These are phyloP conservation scores for Volvariella surrecta DNA, from an alignment of 1,284 basidiomycete genomes.

Conservation along the genomic window DNA sequence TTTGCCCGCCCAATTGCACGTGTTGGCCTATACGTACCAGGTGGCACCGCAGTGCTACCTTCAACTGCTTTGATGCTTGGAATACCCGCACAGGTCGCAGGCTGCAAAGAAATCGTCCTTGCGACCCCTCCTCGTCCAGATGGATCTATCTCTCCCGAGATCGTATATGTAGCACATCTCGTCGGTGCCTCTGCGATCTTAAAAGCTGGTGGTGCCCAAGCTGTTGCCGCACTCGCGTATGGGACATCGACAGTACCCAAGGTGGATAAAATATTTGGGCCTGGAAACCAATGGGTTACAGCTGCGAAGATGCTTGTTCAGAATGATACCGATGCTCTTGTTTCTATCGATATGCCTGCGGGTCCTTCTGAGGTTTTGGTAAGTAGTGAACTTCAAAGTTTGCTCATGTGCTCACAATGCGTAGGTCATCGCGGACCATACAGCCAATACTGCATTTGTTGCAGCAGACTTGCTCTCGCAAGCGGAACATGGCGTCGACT, in stretches of 20 bases:
- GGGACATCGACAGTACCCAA: constrained; percentile 96
- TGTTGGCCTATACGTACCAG: constrained; percentile 96
- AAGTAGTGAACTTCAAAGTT: constrained; percentile 25
- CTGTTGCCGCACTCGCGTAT: constrained; percentile 95
- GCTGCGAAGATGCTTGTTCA: constrained; percentile 99
- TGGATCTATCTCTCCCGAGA: constrained; percentile 89
- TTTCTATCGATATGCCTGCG: constrained; percentile 99
- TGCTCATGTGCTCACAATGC: background rate
- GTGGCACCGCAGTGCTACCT: constrained; percentile 93
- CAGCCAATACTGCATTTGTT: constrained; percentile 84
- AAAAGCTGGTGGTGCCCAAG: constrained; percentile 95
- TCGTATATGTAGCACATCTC: constrained; percentile 88
- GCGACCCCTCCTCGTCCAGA: constrained; percentile 92
- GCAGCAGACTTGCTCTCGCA: constrained; percentile 96
- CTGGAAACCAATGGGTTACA: constrained; percentile 99
- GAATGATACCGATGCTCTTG: constrained; percentile 95
- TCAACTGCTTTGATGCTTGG: constrained; percentile 98
- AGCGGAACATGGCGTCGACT: constrained; percentile 97
- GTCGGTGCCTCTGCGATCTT: constrained; percentile 85
- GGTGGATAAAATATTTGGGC: constrained; percentile 99
- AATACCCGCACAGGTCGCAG: constrained; percentile 95
- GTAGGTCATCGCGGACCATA: constrained; percentile 88
- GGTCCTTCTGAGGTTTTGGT: constrained; percentile 96
- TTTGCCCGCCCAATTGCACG: constrained; percentile 92
- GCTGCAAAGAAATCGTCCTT: constrained; percentile 87